Conservation (phyloP, 2,329 filamentous ascomycete species). For the Colletotrichum sp. region DNA sequence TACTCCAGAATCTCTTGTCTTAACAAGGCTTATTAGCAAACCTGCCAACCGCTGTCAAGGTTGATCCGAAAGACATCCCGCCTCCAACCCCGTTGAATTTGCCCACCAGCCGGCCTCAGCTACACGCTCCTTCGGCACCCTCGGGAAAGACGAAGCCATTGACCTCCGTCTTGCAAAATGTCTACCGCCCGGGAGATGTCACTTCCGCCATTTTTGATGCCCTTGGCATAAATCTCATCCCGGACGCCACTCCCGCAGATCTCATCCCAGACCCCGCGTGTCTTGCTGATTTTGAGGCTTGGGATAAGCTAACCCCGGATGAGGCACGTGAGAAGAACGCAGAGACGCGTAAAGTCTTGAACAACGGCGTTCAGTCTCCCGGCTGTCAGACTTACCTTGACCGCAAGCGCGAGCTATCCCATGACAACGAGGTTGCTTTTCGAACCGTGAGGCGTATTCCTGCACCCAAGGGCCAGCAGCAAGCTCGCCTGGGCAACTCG, state of each 20-base stretch:
- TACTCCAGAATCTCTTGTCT: not conserved
- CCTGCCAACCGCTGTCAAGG: slow-evolving; percentile 27
- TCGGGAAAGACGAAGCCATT: slow-evolving; percentile 40
- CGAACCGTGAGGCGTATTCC: slow-evolving; percentile 65
- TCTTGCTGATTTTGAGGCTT: slow-evolving; percentile 58
- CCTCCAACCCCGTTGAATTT: slow-evolving; percentile 60
- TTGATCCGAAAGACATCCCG: slow-evolving; percentile 58
- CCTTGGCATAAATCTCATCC: slow-evolving; percentile 60
- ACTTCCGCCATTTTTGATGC: slow-evolving; percentile 57
- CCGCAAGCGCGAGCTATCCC: slow-evolving; percentile 61
- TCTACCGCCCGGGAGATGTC: slow-evolving; percentile 58
- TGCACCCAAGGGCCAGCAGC: slow-evolving; percentile 55
- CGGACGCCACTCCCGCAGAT: slow-evolving; percentile 51
- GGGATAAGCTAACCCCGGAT: slow-evolving; percentile 55
- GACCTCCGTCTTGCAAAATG: slow-evolving; percentile 55
- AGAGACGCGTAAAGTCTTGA: slow-evolving; percentile 52
- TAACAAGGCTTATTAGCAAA: slow-evolving; percentile 25
- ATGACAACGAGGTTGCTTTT: slow-evolving; percentile 63
- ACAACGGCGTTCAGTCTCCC: slow-evolving; percentile 59
- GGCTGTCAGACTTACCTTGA: slow-evolving; percentile 65
- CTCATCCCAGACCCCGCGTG: slow-evolving; percentile 59
- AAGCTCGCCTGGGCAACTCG: slow-evolving; percentile 63
- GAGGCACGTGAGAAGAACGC: slow-evolving; percentile 54
- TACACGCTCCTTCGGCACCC: slow-evolving; percentile 6
- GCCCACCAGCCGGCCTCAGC: slow-evolving; percentile 45